Base-by-base conservation (phyloP, 257 asterid genomes). In the Solanum rostratum region DNA sequence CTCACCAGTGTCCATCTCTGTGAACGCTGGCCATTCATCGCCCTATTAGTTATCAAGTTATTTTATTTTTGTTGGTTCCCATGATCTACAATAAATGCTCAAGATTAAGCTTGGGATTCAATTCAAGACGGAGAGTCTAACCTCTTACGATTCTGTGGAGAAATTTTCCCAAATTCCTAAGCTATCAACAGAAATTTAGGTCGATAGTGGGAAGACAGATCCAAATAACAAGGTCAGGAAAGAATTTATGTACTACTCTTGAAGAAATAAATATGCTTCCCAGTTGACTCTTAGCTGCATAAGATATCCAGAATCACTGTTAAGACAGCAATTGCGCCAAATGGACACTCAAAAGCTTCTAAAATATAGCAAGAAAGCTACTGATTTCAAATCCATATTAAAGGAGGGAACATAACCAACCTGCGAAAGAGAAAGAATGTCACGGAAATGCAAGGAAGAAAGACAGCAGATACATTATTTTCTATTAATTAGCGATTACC, bases 401-500 rank as follows among this genome's bases (percentile, higher is more conserved):
- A 11, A 80, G 65, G 66, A 80, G 53, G 50, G 53, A 55, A 30
- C n/a, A 41, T 37, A 33, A 55, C 71, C 84, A 80, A 59, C 84
- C 33, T 30, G 84, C 37, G 37, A 55, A n/a, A 55, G 50, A 22
- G 50, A 55, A 39, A 80, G n/a, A 43, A 50, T 57, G 39, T 29
- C 24, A n/a, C 6, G 33, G 33, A 39, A 80, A n/a, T 80, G 53
- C 15, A n/a, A 19, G 39, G 54, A 55, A 41, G 70, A 80, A 55
- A 80, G 52, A n/a, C 54, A n/a, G n/a, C 37, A 43, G 52, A 59
- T 20, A 78, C 54, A 37, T 54, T 24, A 80, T 14, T 8, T 65
- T 30, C 60, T 37, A n/a, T 16, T 33, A 73, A 14, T 5, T 50
- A 29, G 11, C 43, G 46, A 41, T 43, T 90, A 92, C 96, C 97